phyloP scores from a whole-genome alignment of 2,329 filamentous ascomycete genomes.

The Penicillium sp. region DNA sequence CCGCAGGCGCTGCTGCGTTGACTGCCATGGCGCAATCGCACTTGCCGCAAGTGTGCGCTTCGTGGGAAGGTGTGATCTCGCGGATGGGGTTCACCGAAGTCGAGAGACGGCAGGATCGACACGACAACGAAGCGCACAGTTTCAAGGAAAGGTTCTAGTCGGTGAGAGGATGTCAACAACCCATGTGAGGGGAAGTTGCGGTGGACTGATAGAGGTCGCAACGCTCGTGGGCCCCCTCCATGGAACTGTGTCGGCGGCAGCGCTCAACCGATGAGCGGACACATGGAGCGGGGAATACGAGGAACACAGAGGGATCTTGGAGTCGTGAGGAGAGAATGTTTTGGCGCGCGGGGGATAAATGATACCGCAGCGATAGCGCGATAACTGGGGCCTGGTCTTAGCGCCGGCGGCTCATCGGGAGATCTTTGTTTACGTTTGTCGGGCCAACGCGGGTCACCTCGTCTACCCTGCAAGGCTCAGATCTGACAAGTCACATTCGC shows the following conservation, averaged over 20 bases:
- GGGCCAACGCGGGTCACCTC: constrained; percentile 18
- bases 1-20: constrained; percentile 52
- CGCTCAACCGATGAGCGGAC: constrained; percentile 5
- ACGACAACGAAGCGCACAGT: constrained; percentile 3
- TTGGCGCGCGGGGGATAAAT: constrained; percentile 20
- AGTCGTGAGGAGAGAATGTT: constrained; percentile 13
- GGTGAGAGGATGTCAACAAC: constrained; percentile 5
- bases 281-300: constrained; percentile 2
- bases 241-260: constrained; percentile 9
- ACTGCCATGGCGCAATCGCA: constrained; percentile 65
- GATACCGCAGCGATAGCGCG: constrained; percentile 24
- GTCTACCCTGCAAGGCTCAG: constrained; percentile 16
- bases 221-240: constrained; percentile 22
- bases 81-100: neutral
- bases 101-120: neutral
- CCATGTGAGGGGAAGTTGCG: constrained; percentile 11
- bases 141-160: neutral
- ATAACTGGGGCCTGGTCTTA: constrained; percentile 19
- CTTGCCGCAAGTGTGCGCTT: constrained; percentile 5
- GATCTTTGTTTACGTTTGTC: constrained; percentile 21
- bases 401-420: constrained; percentile 13
- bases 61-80: neutral
- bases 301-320: neutral
- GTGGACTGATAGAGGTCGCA: constrained; percentile 14
- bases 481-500: constrained; percentile 14